phyloP scores from a whole-genome alignment of 106 monocot genomes.

The Xerophyta viscosa region DNA sequence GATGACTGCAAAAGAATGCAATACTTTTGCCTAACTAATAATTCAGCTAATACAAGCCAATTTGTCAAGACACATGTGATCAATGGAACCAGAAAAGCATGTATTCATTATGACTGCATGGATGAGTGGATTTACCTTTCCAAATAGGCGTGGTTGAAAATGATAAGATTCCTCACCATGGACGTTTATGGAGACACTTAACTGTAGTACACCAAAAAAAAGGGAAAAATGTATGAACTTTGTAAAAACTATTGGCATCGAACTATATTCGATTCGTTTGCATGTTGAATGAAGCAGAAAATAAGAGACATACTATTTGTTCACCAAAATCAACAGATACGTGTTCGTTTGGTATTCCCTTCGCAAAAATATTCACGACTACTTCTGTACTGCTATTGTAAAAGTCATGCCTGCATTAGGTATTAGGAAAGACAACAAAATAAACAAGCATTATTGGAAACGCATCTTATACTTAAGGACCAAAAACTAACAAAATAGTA shows the following conservation, averaged over 20 bases:
- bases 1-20: too few species aligned
- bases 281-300: too few species aligned
- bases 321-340: conserved; percentile 83
- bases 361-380: conserved; percentile 84
- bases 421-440: neutral
- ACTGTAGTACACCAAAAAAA: conserved; percentile 18
- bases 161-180: conserved; percentile 72
- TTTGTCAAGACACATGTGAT: too few species aligned
- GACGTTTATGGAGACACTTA: conserved; percentile 56
- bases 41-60: too few species aligned
- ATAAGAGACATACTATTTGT: conserved; percentile 65
- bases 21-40: too few species aligned
- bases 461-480: too few species aligned
- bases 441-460: too few species aligned
- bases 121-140: conserved; percentile 53
- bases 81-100: too few species aligned
- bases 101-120: too few species aligned
- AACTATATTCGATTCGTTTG: too few species aligned
- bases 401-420: conserved; percentile 78
- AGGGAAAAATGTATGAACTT: neutral
- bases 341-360: conserved; percentile 48
- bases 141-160: conserved; percentile 88
- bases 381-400: conserved; percentile 64
- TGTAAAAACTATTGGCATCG: neutral
- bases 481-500: too few species aligned